Conservation (phyloP, 225 moss, liverwort and hornwort species). For the Pleurozium schreberi region DNA sequence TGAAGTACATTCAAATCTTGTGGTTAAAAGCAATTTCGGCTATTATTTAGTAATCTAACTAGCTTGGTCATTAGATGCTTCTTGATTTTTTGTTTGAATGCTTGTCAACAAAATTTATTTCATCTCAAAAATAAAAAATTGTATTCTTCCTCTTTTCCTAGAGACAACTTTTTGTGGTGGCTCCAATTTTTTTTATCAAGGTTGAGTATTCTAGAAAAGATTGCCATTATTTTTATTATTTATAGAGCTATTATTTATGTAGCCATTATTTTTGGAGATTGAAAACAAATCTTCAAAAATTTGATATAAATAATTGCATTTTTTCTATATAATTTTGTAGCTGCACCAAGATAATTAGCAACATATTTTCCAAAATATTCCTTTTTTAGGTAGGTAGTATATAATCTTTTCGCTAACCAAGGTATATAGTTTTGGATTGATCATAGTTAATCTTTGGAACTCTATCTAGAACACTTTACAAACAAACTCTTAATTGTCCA, state of each 20-base stretch:
- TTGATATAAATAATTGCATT: too few relatives aligned
- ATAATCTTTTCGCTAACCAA: not conserved
- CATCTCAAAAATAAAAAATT: not conserved
- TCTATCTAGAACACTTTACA: rapidly evolving
- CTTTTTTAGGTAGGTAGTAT: rapidly evolving
- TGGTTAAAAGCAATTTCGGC: rapidly evolving
- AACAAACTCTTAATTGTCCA: rapidly evolving
- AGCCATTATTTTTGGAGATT: rapidly evolving
- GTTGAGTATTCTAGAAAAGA: rapidly evolving
- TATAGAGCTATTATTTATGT: too few relatives aligned
- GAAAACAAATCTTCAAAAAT: not conserved
- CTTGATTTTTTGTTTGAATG: not conserved
- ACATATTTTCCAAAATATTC: rapidly evolving
- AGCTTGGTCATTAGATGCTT: not conserved
- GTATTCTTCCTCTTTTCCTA: rapidly evolving
- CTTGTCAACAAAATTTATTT: not conserved
- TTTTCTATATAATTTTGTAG: not conserved
- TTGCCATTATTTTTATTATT: not conserved
- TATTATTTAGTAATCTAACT: not conserved
- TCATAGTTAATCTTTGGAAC: rapidly evolving
- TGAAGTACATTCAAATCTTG: not conserved
- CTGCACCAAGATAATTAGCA: not conserved
- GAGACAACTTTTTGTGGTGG: rapidly evolving
- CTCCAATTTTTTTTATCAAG: not conserved
- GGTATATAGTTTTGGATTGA: rapidly evolving